phyloP scores from a whole-genome alignment of 805 yeast species.

The Sugiyamaella chiloensis region DNA sequence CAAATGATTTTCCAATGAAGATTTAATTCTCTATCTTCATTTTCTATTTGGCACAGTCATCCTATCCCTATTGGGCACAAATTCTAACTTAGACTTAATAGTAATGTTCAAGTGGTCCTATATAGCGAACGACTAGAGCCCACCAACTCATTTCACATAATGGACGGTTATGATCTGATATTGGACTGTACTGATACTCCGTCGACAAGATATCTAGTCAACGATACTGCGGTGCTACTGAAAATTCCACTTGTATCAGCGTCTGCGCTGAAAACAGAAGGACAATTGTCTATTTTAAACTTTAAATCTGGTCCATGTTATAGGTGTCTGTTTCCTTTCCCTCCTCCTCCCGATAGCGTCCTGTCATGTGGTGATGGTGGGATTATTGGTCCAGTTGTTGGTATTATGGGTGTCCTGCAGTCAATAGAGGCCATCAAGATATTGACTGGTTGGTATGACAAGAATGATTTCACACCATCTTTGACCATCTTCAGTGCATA shows the following conservation, averaged over 20 bases:
- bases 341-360: conserved; percentile 82
- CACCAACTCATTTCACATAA: conserved; percentile 59
- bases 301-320: conserved; percentile 83
- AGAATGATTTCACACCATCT: conserved; percentile 60
- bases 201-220: conserved; percentile 75
- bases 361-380: conserved; percentile 92
- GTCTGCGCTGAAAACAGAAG: conserved; percentile 87
- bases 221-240: conserved; percentile 72
- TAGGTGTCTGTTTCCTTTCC: conserved; percentile 85
- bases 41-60: too few relatives aligned
- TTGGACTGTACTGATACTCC: conserved; percentile 97
- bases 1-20: too few relatives aligned
- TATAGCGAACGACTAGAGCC: conserved; percentile 51
- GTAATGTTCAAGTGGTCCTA: conserved; percentile 54
- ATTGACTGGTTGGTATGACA: conserved; percentile 50
- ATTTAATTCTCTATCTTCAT: too few relatives aligned
- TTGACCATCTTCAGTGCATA: conserved; percentile 52
- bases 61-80: neutral
- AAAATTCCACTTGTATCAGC: conserved; percentile 82
- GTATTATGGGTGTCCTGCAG: conserved; percentile 83
- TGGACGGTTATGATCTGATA: conserved; percentile 66
- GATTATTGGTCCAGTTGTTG: conserved; percentile 94
- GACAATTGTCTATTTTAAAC: conserved; percentile 79
- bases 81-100: conserved; percentile 51
- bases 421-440: conserved; percentile 84